Evolutionary conservation across 495 filamentous ascomycete genomes (phyloP).

Genomic region (Daldinia childiae): DNA sequence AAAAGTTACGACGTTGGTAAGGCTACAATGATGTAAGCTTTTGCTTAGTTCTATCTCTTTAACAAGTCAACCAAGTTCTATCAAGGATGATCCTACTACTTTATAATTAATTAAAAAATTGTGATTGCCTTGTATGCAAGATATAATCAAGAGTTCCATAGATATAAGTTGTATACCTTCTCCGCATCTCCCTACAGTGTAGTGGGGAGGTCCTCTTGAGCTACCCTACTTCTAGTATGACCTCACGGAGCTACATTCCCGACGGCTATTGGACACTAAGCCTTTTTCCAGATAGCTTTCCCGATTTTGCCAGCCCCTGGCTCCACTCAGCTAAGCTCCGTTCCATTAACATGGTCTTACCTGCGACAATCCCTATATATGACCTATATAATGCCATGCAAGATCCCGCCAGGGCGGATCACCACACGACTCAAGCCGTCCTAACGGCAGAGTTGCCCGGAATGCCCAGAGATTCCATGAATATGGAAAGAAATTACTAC

Average conservation of each 20-base stretch:
- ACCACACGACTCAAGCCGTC: constrained; percentile 2
- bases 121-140: constrained; percentile 5
- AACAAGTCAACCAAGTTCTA: constrained; percentile 19
- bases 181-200: constrained; percentile 15
- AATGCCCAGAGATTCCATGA: constrained; percentile 31
- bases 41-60: constrained; percentile 2
- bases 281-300: constrained; percentile 43
- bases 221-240: constrained; percentile 22
- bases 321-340: constrained; percentile 35
- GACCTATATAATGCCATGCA: constrained; percentile 25
- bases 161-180: constrained; percentile 5
- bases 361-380: constrained; percentile 18
- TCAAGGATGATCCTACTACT: neutral
- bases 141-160: constrained; percentile 6
- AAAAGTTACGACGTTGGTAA: constrained; percentile 24
- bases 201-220: constrained; percentile 10
- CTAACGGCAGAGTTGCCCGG: constrained; percentile 20
- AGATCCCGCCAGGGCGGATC: constrained; percentile 29
- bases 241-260: constrained; percentile 38
- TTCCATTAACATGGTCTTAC: constrained; percentile 33
- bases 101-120: neutral
- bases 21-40: constrained; percentile 6
- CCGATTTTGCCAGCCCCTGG: constrained; percentile 39
- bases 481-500: constrained; percentile 26
- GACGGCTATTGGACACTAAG: constrained; percentile 35